A percentile compares a stretch with the other conserved stretches of the same genome.
These are phyloP conservation scores for Bacidia rubella DNA, from an alignment of 495 filamentous ascomycete genomes.

Conservation along the genomic window DNA sequence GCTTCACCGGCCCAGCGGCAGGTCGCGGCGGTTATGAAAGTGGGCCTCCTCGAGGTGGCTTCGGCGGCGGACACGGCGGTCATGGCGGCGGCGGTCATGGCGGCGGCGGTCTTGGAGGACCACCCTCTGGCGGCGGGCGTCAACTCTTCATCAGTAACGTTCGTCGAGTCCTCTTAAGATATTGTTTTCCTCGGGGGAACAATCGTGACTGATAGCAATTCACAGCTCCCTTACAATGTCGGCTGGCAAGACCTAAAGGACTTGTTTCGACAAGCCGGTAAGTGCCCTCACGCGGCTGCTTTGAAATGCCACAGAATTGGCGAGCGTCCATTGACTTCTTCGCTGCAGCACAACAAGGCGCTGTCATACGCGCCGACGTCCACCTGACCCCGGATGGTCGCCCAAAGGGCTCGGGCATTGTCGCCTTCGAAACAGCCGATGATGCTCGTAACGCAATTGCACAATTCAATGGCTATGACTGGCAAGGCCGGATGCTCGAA, in stretches of 20 bases:
- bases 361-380: slow-evolving; percentile 90
- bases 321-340: slow-evolving; percentile 22
- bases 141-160: slow-evolving; percentile 98
- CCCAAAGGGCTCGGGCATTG: slow-evolving; percentile 89
- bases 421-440: slow-evolving; percentile 86
- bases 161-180: slow-evolving; percentile 39
- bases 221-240: slow-evolving; percentile 87
- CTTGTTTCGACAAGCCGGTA: slow-evolving; percentile 95
- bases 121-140: slow-evolving; percentile 47
- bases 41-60: slow-evolving; percentile 28
- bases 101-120: slow-evolving; percentile 36
- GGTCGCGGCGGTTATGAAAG: slow-evolving; percentile 51
- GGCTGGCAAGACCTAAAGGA: slow-evolving; percentile 99
- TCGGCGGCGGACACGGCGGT: slow-evolving; percentile 35
- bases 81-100: slow-evolving; percentile 11
- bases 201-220: slow-evolving; percentile 20
- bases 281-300: slow-evolving; percentile 27
- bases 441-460: slow-evolving; percentile 91
- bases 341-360: slow-evolving; percentile 53
- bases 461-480: slow-evolving; percentile 97
- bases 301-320: slow-evolving; percentile 22
- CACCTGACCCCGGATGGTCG: slow-evolving; percentile 84
- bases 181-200: slow-evolving; percentile 11
- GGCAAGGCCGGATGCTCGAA: slow-evolving; percentile 87
- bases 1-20: slow-evolving; percentile 65